Evolutionary conservation across 73 alveolate genomes (phyloP), one percentile per base, ranked within the genome.

Genomic region (Paramecium biaurelia): DNA sequence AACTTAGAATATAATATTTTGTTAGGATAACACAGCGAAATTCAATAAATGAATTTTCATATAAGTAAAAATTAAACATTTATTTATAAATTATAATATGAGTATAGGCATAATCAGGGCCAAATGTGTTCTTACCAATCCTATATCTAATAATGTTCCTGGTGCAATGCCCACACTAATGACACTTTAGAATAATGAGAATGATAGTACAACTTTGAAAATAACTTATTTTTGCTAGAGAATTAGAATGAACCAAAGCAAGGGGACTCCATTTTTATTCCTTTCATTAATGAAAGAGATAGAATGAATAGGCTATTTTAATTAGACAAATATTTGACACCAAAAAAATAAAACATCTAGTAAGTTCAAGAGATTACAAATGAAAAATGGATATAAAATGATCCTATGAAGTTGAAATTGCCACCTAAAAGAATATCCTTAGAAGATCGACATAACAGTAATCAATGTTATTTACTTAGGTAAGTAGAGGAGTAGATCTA

Each of bases 311-410:
- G 84, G 24, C 26, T 63, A 11, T 10, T 28, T 10, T 26, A 32
- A 63, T 49, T 30, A 63, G 84, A 63, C 26, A 63, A 63, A 32
- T 63, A 63, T 14, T 63, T 49, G 2, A 63, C 84, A 6, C 84
- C 84, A 1, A 63, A 30, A 63, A 63, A 63, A 63, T 30, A 63
- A 63, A 26, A 63, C 24, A 14, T 30, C 8, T 32, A 63, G 28
- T 63, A 63, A 12, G 47, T 63, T 12, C 11, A 63, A 5, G 41
- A 63, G 24, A 63, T 30, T 7, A 1, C 47, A 1, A 63, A 63
- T 9, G 84, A 63, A 63, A 63, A 63, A 63, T 63, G 84, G 84
- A 63, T 63, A 11, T 63, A 63, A 63, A 21, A 63, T 63, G 84
- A 63, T 63, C 84, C 84, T 12, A 26, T 63, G 84, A 63, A 63